These are phyloP conservation scores for Moesziomyces sp. DNA, from an alignment of 1,284 basidiomycete species.

Conservation along the genomic window DNA sequence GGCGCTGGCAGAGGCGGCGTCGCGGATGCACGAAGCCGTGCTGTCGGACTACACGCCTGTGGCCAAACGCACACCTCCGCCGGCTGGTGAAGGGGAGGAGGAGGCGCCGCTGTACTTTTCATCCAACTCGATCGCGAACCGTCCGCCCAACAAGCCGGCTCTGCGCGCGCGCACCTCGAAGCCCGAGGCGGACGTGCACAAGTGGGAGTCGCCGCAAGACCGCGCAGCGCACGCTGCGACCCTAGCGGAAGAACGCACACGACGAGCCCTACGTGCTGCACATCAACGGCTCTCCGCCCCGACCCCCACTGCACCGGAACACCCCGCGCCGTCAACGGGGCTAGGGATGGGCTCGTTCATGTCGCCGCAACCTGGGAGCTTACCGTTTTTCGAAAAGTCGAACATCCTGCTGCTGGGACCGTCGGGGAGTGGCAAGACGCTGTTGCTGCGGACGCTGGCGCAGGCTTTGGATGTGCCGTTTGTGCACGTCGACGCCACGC, in stretches of 20 bases:
- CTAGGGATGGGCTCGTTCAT: constrained; percentile 5
- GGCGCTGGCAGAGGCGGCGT: constrained; percentile 18
- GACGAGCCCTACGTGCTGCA: constrained; percentile 15
- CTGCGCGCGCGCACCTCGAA: neutral
- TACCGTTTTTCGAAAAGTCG: constrained; percentile 76
- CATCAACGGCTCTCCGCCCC: constrained; percentile 9
- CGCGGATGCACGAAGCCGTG: constrained; percentile 18
- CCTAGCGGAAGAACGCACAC: constrained; percentile 31
- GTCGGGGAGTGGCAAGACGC: constrained; percentile 70
- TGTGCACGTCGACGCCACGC: constrained; percentile 54
- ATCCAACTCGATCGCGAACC: constrained; percentile 16
- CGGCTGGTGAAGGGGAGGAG: constrained; percentile 3
- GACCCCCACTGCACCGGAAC: neutral
- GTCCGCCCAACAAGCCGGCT: neutral
- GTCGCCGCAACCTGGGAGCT: constrained; percentile 11
- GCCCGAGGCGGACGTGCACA: neutral
- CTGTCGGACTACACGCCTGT: constrained; percentile 17
- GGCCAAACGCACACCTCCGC: constrained; percentile 4
- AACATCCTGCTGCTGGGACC: constrained; percentile 83
- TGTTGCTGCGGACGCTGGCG: constrained; percentile 50
- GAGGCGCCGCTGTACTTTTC: constrained; percentile 30
- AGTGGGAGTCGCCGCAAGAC: constrained; percentile 26
- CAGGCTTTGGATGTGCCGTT: constrained; percentile 55
- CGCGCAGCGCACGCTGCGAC: constrained; percentile 21
- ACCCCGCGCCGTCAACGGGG: neutral